phyloP scores from a whole-genome alignment of 2,329 filamentous ascomycete genomes.

The Immersiporthe knoxdaviesiana region DNA sequence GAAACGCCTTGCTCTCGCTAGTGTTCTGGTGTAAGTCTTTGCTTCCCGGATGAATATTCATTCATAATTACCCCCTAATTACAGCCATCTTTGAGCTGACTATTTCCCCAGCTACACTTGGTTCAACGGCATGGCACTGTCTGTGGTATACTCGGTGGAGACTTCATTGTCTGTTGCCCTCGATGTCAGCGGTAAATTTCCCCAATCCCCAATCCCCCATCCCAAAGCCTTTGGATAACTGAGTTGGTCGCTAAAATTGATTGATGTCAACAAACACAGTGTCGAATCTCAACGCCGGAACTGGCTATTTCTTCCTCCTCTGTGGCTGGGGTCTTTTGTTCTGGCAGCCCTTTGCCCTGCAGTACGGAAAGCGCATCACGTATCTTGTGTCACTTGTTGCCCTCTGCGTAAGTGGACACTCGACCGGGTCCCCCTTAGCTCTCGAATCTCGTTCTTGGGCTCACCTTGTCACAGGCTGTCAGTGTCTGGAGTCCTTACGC shows the following conservation, averaged over 20 bases:
- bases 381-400: constrained; percentile 33
- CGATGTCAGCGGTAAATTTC: constrained; percentile 25
- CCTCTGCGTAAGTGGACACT: constrained; percentile 23
- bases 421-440: too few relatives aligned
- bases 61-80: too few relatives aligned
- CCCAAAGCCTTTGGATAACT: background rate
- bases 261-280: constrained; percentile 1
- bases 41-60: background rate
- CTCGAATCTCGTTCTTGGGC: background rate
- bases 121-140: constrained; percentile 30
- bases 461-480: constrained; percentile 12
- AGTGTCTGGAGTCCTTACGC: constrained; percentile 30
- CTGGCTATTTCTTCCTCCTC: constrained; percentile 43
- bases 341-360: constrained; percentile 51
- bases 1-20: constrained; percentile 32
- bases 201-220: too few relatives aligned
- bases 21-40: constrained; percentile 34
- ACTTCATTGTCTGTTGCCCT: constrained; percentile 26
- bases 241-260: background rate
- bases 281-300: constrained; percentile 34
- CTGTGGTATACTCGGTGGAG: constrained; percentile 28
- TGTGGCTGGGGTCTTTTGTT: constrained; percentile 49
- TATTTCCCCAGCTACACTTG: constrained; percentile 28
- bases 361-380: constrained; percentile 41
- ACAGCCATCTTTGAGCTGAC: background rate